Conservation (phyloP, 768 basidiomycete species). For the Tulasnella sp. region DNA sequence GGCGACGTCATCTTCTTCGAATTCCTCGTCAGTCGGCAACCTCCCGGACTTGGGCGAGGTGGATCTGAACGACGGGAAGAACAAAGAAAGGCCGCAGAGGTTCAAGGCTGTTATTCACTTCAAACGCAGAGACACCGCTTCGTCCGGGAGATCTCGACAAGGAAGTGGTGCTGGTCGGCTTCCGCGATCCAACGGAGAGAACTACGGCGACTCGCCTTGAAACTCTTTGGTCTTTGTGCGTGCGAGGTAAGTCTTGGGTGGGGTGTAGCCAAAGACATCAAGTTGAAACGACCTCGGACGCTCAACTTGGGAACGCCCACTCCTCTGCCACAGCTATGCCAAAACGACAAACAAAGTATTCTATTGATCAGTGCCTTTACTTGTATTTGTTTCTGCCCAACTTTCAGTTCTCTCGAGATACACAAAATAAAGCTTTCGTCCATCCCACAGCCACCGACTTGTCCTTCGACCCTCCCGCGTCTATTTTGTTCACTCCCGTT, state of each 20-base stretch:
- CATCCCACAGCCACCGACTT: background rate
- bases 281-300: no score
- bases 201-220: background rate
- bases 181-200: background rate
- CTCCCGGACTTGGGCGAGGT: constrained; percentile 15
- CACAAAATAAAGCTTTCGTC: background rate
- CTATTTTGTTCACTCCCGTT: background rate
- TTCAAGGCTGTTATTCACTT: constrained; percentile 18
- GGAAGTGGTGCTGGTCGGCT: background rate
- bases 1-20: no score
- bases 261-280: background rate
- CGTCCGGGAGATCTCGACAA: background rate
- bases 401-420: background rate
- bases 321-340: background rate
- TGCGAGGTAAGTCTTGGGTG: background rate
- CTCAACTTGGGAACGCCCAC: no score
- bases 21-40: background rate
- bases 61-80: constrained; percentile 15
- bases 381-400: background rate
- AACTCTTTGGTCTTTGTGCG: background rate
- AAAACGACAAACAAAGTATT: background rate
- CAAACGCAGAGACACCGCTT: background rate
- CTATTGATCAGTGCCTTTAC: background rate
- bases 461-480: background rate
- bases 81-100: constrained; percentile 13